Evolutionary conservation across 1,284 basidiomycete genomes (phyloP), one percentile per base, ranked within the genome.

Genomic region (Cutaneotrichosporon arboriforme): DNA sequence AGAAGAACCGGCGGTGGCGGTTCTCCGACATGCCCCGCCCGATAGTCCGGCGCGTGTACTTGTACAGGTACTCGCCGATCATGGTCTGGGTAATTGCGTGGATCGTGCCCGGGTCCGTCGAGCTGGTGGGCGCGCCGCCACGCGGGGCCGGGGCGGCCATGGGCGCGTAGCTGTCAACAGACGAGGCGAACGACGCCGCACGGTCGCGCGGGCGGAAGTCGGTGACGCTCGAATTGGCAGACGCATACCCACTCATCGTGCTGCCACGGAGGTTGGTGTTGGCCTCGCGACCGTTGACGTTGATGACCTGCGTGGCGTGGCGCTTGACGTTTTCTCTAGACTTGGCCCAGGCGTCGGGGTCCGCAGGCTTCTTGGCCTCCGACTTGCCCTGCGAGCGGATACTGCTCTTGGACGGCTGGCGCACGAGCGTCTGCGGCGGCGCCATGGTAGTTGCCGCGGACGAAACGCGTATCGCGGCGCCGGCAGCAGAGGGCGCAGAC

Each of bases 31-130:
- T 82, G 8, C 90, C 91, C 69, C 89, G 90, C 26, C 91, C 90
- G 65, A 98, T 84, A n/a, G 88, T 77, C 57, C 84, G 83, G 51
- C 94, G 83, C 10, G 92, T 97, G 76, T 98, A 97, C 80, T 98
- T 98, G 83, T 88, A 90, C 77, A 98, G 77, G 77, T 92, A 97
- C 79, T 97, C 94, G 59, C 94, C 93, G 63, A 98, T 97, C 94
- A 99, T 99, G 20, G 93, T 97, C 80, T 97, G 92, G 4, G 94
- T 98, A 67, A 98, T 97, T 2, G 93, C 88, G 69, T 97, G 92
- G 63, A 97, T 93, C 61, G 92, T 78, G 2, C 79, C 74, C 1
- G 90, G 90, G 71, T 97, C 92, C 13, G 91, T 94, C 38, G 76
- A 73, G 33, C 60, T 42, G 46, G 47, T 20, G 8, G 37, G 35